Percentiles rank a stretch among this genome's conserved stretches.
phyloP scores from a whole-genome alignment of 2,329 filamentous ascomycete genomes.

The Arthrobotrys pseudoclavata region DNA sequence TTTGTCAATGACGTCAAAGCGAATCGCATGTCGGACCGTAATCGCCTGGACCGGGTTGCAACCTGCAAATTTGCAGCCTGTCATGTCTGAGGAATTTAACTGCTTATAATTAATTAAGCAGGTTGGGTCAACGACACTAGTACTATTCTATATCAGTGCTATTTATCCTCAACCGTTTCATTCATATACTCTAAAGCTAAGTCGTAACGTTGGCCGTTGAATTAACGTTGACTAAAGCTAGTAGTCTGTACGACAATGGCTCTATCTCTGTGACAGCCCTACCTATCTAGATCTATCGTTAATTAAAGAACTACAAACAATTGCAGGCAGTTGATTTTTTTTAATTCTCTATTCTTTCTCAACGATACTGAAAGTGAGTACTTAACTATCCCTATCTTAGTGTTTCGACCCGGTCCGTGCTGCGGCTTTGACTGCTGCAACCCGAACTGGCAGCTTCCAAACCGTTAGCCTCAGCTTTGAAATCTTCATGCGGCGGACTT shows the following conservation, averaged over 20 bases:
- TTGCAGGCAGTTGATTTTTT: background rate
- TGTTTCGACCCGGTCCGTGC: constrained; percentile 10
- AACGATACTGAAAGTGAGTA: background rate
- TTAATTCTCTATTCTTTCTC: background rate
- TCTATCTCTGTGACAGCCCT: constrained; percentile 4
- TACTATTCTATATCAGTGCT: background rate
- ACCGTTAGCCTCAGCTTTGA: background rate
- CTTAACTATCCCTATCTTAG: constrained; percentile 1
- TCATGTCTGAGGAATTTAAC: constrained; percentile 21
- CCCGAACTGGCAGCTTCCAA: constrained; percentile 38
- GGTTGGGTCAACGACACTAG: too few species aligned
- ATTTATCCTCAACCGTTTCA: background rate
- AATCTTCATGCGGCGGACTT: constrained; percentile 6
- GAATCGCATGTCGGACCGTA: constrained; percentile 48
- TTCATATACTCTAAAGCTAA: background rate
- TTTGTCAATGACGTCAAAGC: constrained; percentile 44
- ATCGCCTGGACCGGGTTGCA: constrained; percentile 9
- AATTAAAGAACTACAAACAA: background rate
- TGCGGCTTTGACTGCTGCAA: constrained; percentile 33
- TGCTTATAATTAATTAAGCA: constrained; percentile 18
- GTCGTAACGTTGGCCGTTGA: background rate
- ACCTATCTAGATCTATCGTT: background rate
- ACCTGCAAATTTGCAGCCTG: background rate
- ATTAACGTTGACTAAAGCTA: constrained; percentile 2
- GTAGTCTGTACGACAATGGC: background rate